phyloP scores from a whole-genome alignment of 1,284 basidiomycete genomes.

The Boletus semigastroideus region DNA sequence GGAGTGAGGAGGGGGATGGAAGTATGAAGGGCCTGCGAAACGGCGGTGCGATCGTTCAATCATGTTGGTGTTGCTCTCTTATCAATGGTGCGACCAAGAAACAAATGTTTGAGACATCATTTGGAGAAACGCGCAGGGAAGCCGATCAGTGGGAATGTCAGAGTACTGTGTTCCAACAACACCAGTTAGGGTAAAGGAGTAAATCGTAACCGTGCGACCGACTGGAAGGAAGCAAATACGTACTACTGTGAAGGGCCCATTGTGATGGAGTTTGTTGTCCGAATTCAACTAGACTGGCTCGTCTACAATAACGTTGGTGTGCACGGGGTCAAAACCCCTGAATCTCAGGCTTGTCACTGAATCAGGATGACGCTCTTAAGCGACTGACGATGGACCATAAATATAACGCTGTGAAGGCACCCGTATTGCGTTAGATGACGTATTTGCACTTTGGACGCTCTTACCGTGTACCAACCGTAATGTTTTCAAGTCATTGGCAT shows the following conservation, averaged over 20 bases:
- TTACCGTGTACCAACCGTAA: too few species aligned
- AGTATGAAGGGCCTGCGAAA: conserved; percentile 9
- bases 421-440: neutral
- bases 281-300: neutral
- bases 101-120: neutral
- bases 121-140: conserved; percentile 12
- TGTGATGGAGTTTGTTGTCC: too few species aligned
- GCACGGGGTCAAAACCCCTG: conserved; percentile 2
- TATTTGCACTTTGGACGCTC: neutral
- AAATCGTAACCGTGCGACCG: neutral
- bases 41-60: neutral
- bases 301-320: neutral
- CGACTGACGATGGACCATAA: neutral
- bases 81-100: conserved; percentile 4
- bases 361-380: neutral
- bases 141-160: conserved; percentile 7
- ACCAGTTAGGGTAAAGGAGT: neutral
- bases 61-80: neutral
- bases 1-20: neutral
- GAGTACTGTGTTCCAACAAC: neutral
- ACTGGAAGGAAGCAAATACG: neutral
- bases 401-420: neutral
- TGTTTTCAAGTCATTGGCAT: too few species aligned
- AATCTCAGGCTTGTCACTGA: conserved; percentile 18
- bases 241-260: too few species aligned